These are phyloP conservation scores for Haematococcus lacustris DNA, from an alignment of 139 green algal species.

Conservation along the genomic window DNA sequence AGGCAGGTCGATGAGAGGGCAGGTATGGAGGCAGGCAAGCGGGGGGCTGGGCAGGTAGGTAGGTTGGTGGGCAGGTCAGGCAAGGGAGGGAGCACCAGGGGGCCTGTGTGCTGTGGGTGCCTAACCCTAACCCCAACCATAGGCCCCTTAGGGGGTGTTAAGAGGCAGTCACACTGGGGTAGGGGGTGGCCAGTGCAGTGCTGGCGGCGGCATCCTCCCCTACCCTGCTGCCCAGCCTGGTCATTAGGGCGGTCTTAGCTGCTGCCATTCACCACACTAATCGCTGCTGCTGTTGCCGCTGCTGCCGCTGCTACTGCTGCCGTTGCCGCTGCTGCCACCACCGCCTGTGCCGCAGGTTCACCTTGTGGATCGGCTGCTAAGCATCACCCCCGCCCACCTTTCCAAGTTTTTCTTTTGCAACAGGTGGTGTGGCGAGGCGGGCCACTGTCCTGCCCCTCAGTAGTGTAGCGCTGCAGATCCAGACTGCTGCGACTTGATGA, in stretches of 20 bases:
- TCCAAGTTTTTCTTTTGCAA: constrained; percentile 60
- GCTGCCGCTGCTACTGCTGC: not conserved
- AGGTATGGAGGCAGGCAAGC: not conserved
- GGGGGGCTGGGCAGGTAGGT: not conserved
- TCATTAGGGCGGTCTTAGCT: not conserved
- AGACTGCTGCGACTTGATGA: not conserved
- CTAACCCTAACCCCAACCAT: not conserved
- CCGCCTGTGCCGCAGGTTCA: not conserved
- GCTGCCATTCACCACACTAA: not conserved
- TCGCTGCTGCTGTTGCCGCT: not conserved
- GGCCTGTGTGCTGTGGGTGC: not conserved
- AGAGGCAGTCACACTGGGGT: not conserved
- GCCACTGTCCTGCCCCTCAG: not conserved
- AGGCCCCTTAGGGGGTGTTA: too few relatives aligned
- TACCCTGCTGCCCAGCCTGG: not conserved
- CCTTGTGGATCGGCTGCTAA: constrained; percentile 45
- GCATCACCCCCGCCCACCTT: constrained; percentile 47
- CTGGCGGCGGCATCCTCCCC: not conserved
- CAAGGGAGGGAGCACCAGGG: not conserved
- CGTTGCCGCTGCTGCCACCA: too few relatives aligned
- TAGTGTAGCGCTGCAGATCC: not conserved
- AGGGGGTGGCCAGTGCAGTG: not conserved
- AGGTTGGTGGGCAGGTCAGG: not conserved
- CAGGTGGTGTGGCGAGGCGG: constrained; percentile 6
- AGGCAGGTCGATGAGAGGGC: not conserved